A percentile compares a stretch with the other conserved stretches of the same genome.
phyloP scores from a whole-genome alignment of 169 alveolate species.

The Cryptosporidium felis region DNA sequence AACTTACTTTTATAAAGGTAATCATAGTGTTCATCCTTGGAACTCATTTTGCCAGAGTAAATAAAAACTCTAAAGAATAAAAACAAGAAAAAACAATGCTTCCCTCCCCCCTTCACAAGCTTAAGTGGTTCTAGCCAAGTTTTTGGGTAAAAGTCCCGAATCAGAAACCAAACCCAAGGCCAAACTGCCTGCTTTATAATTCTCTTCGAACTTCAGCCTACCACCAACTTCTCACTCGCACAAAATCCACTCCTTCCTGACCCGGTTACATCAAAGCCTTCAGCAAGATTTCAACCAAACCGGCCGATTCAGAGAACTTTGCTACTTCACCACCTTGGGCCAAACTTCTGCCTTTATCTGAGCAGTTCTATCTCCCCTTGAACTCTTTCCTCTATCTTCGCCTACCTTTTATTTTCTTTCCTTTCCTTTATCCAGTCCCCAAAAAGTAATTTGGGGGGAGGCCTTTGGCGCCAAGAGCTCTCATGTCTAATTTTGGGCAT shows the following conservation, averaged over 20 bases:
- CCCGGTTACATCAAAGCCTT: too few species aligned
- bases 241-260: too few species aligned
- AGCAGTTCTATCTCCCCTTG: too few species aligned
- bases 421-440: conserved; percentile 7
- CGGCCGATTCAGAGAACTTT: too few species aligned
- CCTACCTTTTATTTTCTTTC: neutral
- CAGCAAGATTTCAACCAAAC: too few species aligned
- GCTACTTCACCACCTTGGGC: too few species aligned
- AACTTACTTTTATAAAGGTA: conserved; percentile 80
- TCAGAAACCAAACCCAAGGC: too few species aligned
- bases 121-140: neutral
- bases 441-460: neutral
- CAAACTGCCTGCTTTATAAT: too few species aligned
- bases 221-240: too few species aligned
- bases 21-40: conserved; percentile 81
- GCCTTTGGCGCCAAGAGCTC: conserved; percentile 3
- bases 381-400: too few species aligned
- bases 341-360: too few species aligned
- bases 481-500: conserved; percentile 10
- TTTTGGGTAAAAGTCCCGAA: neutral
- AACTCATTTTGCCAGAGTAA: conserved; percentile 70
- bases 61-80: conserved; percentile 7
- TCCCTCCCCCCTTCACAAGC: neutral
- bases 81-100: conserved; percentile 1
- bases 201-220: too few species aligned